phyloP scores from a whole-genome alignment of 2,329 filamentous ascomycete species.

The Graphium sp. region DNA sequence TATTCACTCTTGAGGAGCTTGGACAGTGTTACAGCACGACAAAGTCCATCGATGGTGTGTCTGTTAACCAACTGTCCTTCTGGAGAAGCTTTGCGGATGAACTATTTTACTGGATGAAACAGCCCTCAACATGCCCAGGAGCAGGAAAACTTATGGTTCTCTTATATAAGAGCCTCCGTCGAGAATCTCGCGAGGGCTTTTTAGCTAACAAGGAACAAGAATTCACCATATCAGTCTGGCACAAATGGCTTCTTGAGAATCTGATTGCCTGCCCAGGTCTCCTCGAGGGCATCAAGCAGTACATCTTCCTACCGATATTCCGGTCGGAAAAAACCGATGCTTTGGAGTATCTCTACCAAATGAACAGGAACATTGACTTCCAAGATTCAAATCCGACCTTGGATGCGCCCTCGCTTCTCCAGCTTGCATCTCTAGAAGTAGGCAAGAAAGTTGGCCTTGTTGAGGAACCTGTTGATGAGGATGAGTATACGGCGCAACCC shows the following conservation, averaged over 20 bases:
- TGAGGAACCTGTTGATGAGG: conserved; percentile 52
- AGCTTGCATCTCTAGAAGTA: conserved; percentile 50
- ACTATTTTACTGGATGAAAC: conserved; percentile 36
- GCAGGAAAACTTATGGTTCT: conserved; percentile 45
- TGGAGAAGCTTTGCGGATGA: conserved; percentile 35
- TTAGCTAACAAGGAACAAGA: conserved; percentile 3
- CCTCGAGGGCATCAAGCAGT: conserved; percentile 46
- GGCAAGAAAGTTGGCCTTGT: conserved; percentile 56
- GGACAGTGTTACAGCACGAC: conserved; percentile 20
- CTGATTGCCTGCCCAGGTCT: conserved; percentile 30
- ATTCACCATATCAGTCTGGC: conserved; percentile 29
- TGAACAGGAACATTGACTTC: no score
- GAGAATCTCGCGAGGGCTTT: conserved; percentile 9
- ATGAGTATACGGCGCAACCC: no score
- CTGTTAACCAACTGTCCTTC: conserved; percentile 16
- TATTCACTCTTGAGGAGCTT: conserved; percentile 31
- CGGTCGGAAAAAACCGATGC: conserved; percentile 36
- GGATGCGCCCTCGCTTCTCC: conserved; percentile 37
- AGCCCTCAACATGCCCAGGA: conserved; percentile 39
- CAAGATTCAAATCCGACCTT: no score
- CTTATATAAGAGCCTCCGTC: conserved; percentile 30
- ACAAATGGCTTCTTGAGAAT: conserved; percentile 35
- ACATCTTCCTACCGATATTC: conserved; percentile 46
- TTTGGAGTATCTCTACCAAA: conserved; percentile 36
- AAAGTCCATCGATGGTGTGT: conserved; percentile 11